Conservation (phyloP, 2,329 filamentous ascomycete species). For the Apiospora aurea region DNA sequence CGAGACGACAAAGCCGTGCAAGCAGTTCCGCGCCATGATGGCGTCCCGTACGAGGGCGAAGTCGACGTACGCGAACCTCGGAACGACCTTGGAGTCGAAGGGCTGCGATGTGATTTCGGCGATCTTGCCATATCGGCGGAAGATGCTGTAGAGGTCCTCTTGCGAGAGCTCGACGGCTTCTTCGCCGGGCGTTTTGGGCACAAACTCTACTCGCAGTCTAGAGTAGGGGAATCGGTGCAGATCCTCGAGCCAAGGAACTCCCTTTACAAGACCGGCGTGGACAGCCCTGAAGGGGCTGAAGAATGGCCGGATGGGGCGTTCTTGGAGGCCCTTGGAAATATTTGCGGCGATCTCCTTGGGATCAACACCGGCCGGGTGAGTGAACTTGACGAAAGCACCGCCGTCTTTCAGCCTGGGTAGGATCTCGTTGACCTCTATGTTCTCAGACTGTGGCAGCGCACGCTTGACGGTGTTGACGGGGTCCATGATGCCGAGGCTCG, state of each 20-base stretch:
- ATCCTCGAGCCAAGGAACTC: constrained; percentile 94
- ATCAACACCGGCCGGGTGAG: constrained; percentile 46
- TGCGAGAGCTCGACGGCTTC: constrained; percentile 81
- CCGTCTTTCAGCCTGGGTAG: constrained; percentile 89
- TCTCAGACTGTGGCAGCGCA: constrained; percentile 67
- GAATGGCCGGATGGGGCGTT: constrained; percentile 83
- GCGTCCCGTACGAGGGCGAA: constrained; percentile 77
- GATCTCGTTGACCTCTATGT: constrained; percentile 79
- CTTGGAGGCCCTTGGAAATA: constrained; percentile 68
- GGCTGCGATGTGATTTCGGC: constrained; percentile 83
- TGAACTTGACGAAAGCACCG: constrained; percentile 80
- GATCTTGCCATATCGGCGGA: constrained; percentile 90
- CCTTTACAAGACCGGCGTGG: constrained; percentile 75
- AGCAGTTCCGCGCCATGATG: constrained; percentile 89
- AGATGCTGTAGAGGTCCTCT: constrained; percentile 85
- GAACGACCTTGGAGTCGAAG: constrained; percentile 83
- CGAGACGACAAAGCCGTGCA: constrained; percentile 81
- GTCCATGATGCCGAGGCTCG: constrained; percentile 57
- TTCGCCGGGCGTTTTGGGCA: constrained; percentile 74
- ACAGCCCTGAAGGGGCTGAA: constrained; percentile 83
- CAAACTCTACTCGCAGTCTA: constrained; percentile 83
- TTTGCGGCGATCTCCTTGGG: constrained; percentile 64
- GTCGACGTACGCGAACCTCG: constrained; percentile 81
- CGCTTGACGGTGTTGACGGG: constrained; percentile 63
- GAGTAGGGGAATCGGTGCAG: constrained; percentile 81